Base-by-base conservation (phyloP, 129 eudicot species). In the Artemisia argyi region DNA sequence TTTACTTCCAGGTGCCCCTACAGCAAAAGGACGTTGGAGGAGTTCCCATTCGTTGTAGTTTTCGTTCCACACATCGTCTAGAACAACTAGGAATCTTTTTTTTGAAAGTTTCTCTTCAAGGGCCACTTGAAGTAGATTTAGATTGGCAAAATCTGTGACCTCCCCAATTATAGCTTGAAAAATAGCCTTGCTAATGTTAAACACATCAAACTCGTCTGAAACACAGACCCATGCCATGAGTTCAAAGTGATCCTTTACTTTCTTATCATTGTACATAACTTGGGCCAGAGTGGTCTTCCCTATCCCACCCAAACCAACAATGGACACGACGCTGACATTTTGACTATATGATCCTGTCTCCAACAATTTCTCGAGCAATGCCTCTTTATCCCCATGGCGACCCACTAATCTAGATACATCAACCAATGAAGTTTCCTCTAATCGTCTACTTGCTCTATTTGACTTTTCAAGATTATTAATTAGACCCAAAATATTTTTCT, bases 151-250 rank as follows among this genome's bases (percentile, higher is more conserved):
- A 5, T 65, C 55, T 65, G 46, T n/a, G 54, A 42, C 9, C 19
- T 17, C 39, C 70, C 70, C 35, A 44, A 7, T 4, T 18, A 70
- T 7, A 3, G n/a, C 39, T 70, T 70, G 17, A 15, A 35, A 54
- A 24, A 18, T 70, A 70, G 63, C 28, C 20, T 44, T 26, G 9
- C 12, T 16, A 13, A 70, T 55, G 7, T 26, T 28, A 11, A 18
- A 12, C 0, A 55, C 9, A 1, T 70, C 51, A 58, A 42, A 65
- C 17, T 44, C 70, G 7, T 65, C 70, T 0, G 39, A 65, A 3
- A 65, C 55, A 65, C 70, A 65, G 8, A 70, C 63, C 49, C 75
- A 70, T 26, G 35, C 11, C 65, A 70, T 55, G 52, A 70, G 28
- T 54, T 56, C 49, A 70, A 30, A 56, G 49, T 51, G 61, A 22